phyloP scores from a whole-genome alignment of 306 rosid genomes.

The Parietaria judaica region DNA sequence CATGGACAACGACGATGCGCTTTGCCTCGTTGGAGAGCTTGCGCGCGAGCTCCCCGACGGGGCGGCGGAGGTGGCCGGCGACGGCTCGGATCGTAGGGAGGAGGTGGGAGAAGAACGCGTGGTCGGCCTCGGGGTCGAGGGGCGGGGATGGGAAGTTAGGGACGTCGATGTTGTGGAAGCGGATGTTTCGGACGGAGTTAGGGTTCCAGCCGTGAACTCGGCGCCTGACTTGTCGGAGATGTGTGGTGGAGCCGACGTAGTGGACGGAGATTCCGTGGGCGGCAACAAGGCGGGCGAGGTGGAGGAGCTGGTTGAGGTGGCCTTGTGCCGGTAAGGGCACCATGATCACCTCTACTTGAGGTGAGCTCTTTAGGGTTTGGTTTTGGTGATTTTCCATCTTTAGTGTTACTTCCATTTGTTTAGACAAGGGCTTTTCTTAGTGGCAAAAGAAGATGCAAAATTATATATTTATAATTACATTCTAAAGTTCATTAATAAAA shows the following conservation, averaged over 20 bases:
- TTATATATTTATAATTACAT: no score
- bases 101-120: conserved; percentile 58
- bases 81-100: conserved; percentile 45
- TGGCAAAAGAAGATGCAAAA: no score
- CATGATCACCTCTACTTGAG: conserved; percentile 34
- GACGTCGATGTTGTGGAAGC: conserved; percentile 38
- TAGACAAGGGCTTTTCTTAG: no score
- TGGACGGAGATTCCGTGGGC: conserved; percentile 45
- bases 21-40: conserved; percentile 29
- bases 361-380: not conserved
- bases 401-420: no score
- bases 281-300: conserved; percentile 53
- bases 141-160: conserved; percentile 42
- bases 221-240: conserved; percentile 46
- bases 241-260: conserved; percentile 41
- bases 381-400: no score
- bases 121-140: conserved; percentile 33
- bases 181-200: conserved; percentile 22
- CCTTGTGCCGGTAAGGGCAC: conserved; percentile 77
- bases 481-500: no score
- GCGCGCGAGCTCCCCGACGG: conserved; percentile 24
- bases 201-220: conserved; percentile 55
- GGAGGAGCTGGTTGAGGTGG: conserved; percentile 84
- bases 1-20: conserved; percentile 44
- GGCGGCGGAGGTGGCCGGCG: conserved; percentile 35